Evolutionary conservation across 257 asterid species (phyloP), one percentile per base, ranked within the genome.

Genomic region (Nicotiana sylvestris): DNA sequence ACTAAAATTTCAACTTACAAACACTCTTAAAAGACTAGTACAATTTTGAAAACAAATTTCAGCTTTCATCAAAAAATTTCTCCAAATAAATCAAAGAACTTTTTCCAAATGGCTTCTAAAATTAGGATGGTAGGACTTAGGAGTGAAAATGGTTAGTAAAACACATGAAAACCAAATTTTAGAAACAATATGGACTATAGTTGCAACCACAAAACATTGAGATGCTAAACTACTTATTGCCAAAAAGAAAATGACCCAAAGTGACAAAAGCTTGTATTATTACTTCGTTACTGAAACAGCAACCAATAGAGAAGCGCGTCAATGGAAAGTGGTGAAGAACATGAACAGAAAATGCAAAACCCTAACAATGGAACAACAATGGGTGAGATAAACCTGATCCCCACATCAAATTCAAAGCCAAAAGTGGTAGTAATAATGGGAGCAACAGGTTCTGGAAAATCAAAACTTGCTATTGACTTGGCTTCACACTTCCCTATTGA

Each of bases 391-490:
- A 56, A 77, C 0, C 53, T 33, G 29, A 81, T 43, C 15, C 66
- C 43, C 29, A 81, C 53, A 65, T 32, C 80, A 6, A 76, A 64
- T 82, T 74, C 90, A n/a, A 94, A 90, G 79, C 91, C 89, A 30
- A 91, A 94, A 82, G 86, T 96, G 30, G 91, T 93, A 74, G 95
- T 93, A 87, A 93, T 93, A 25, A 87, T 92, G 95, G 97, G 97
- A 12, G 92, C 97, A 72, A 88, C 97, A 5, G 98, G 97, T 62
- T 35, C 97, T 15, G 98, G 97, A 62, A 94, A 94, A 85, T 96
- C 99, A 81, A 96, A 92, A 81, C 89, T 96, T 82, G 97, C 97
- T 61, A 88, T 94, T 60, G 97, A 96, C 88, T 90, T 96, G 21
- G 95, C 96, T 51, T 86, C 97, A 7, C 89, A 90, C 88, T 92